phyloP scores from a whole-genome alignment of 2,329 filamentous ascomycete species.

The Talaromyces pinophilus region DNA sequence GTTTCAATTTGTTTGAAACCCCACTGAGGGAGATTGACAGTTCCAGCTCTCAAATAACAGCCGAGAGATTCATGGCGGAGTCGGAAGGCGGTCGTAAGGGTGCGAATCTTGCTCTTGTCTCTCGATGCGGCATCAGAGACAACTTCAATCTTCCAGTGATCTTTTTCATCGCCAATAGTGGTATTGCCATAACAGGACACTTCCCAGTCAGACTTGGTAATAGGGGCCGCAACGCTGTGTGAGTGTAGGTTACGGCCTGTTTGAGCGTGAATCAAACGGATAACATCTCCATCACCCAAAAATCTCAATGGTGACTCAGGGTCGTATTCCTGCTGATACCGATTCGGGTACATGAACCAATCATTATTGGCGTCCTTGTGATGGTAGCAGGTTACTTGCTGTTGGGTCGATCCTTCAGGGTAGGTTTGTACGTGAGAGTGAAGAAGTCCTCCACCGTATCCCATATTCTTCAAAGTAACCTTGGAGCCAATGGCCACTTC shows the following conservation, averaged over 20 bases:
- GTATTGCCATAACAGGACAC: slow-evolving; percentile 96
- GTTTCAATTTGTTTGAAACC: slow-evolving; percentile 99
- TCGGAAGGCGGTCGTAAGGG: slow-evolving; percentile 89
- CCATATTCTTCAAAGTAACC: slow-evolving; percentile 98
- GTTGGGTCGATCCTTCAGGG: slow-evolving; percentile 88
- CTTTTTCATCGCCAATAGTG: slow-evolving; percentile 94
- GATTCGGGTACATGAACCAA: slow-evolving; percentile 98
- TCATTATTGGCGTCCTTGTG: slow-evolving; percentile 99
- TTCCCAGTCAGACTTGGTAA: slow-evolving; percentile 87
- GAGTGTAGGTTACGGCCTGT: slow-evolving; percentile 97
- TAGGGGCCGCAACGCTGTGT: slow-evolving; percentile 81
- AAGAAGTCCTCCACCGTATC: slow-evolving; percentile 92
- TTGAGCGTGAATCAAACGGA: slow-evolving; percentile 90
- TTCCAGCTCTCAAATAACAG: slow-evolving; percentile 93
- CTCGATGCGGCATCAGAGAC: slow-evolving; percentile 84
- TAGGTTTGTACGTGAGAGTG: slow-evolving; percentile 97
- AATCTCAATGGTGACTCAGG: slow-evolving; percentile 70
- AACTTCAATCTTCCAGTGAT: slow-evolving; percentile 94
- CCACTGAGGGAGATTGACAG: slow-evolving; percentile 96
- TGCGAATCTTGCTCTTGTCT: slow-evolving; percentile 82
- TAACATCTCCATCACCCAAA: slow-evolving; percentile 72
- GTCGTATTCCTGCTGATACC: slow-evolving; percentile 71
- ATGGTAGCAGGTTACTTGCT: slow-evolving; percentile 98
- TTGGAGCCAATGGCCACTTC: slow-evolving; percentile 88
- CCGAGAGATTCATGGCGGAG: slow-evolving; percentile 77